phyloP scores from a whole-genome alignment of 164 flowering plant species.

The Liquidambar formosana region DNA sequence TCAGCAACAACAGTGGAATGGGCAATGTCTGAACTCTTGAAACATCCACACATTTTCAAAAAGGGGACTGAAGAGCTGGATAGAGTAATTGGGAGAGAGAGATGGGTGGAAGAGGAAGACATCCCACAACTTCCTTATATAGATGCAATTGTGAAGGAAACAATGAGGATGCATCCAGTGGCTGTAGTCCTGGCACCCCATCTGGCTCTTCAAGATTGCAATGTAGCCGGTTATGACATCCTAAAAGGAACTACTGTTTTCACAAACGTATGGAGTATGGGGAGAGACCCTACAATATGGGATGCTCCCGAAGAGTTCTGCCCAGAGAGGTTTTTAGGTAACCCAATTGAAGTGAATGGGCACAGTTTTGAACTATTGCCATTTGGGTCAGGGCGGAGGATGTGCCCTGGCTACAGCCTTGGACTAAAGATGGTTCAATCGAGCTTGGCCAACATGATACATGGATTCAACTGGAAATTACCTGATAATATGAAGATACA shows the following conservation, averaged over 20 bases:
- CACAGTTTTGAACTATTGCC: constrained; percentile 18
- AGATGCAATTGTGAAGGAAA: constrained; percentile 25
- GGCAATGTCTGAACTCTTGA: no score
- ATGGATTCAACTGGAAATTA: no score
- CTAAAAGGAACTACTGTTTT: constrained; percentile 19
- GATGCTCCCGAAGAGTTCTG: no score
- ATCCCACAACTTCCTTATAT: constrained; percentile 21
- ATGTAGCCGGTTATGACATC: constrained; percentile 21
- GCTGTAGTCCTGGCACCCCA: constrained; percentile 14
- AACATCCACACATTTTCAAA: constrained; percentile 15
- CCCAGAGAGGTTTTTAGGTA: constrained; percentile 25
- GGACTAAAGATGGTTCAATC: no score
- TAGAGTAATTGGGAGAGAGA: constrained; percentile 14
- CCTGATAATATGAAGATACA: constrained; percentile 16
- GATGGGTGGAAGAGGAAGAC: no score
- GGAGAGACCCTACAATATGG: constrained; percentile 24
- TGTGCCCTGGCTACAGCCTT: no score
- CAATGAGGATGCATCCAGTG: constrained; percentile 21
- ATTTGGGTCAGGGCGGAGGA: no score
- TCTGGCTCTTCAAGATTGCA: constrained; percentile 19
- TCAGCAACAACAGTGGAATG: constrained; percentile 24
- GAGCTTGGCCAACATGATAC: no score
- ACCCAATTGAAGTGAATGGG: constrained; percentile 24
- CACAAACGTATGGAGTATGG: constrained; percentile 26
- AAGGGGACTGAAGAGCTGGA: constrained; percentile 30